Evolutionary conservation across 2,329 filamentous ascomycete species (phyloP).

Genomic region (Xylariaceae sp.): DNA sequence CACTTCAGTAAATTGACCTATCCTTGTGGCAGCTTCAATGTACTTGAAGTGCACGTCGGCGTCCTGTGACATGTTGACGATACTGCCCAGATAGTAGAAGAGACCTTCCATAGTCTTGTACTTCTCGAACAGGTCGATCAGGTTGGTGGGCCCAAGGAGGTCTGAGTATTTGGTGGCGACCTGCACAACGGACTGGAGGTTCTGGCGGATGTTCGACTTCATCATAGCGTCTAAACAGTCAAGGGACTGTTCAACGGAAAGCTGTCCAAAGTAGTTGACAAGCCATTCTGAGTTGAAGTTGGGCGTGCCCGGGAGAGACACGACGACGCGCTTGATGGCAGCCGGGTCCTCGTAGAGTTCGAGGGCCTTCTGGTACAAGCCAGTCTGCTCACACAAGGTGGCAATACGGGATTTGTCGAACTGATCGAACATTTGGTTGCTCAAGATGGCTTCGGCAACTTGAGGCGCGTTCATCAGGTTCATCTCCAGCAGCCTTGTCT

Average conservation of each 20-base stretch:
- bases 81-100: slow-evolving; percentile 96
- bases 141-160: slow-evolving; percentile 73
- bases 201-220: slow-evolving; percentile 92
- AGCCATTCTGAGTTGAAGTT: slow-evolving; percentile 90
- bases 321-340: slow-evolving; percentile 80
- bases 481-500: slow-evolving; percentile 95
- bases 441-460: slow-evolving; percentile 93
- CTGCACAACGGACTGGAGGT: slow-evolving; percentile 88
- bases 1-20: slow-evolving; percentile 90
- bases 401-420: slow-evolving; percentile 90
- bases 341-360: slow-evolving; percentile 92
- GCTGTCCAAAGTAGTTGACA: slow-evolving; percentile 82
- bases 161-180: slow-evolving; percentile 98
- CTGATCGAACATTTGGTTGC: slow-evolving; percentile 97
- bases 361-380: slow-evolving; percentile 75
- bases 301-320: slow-evolving; percentile 73
- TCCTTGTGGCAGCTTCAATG: slow-evolving; percentile 90
- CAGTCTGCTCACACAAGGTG: slow-evolving; percentile 85
- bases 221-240: slow-evolving; percentile 96
- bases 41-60: slow-evolving; percentile 98
- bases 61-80: slow-evolving; percentile 94
- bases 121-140: slow-evolving; percentile 94
- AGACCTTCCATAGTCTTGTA: slow-evolving; percentile 95
- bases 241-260: slow-evolving; percentile 90
- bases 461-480: slow-evolving; percentile 94